Conservation (phyloP, 441 rosid genomes). For the Biscutella laevigata region DNA sequence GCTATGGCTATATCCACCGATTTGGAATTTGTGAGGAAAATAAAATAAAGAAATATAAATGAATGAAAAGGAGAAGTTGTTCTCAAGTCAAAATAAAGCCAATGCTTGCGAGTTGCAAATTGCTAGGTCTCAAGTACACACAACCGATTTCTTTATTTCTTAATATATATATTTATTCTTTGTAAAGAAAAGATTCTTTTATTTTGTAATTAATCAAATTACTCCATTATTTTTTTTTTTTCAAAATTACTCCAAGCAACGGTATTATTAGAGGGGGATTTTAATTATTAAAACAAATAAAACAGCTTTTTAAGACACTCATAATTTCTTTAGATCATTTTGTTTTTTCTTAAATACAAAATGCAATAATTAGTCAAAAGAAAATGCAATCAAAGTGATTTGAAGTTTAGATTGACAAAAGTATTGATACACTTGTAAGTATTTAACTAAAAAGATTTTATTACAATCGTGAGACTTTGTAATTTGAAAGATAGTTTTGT, state of each 20-base stretch:
- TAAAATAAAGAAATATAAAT: background rate
- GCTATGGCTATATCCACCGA: constrained; percentile 20
- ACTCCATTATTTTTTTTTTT: background rate
- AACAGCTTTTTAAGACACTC: constrained; percentile 1
- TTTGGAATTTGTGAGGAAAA: background rate
- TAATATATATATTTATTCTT: background rate
- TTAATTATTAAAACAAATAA: constrained; percentile 2
- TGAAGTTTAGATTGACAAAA: no score
- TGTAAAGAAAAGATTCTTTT: constrained; percentile 13
- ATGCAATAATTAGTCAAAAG: no score
- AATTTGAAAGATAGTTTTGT: no score
- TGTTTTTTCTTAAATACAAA: no score
- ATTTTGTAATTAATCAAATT: constrained; percentile 4
- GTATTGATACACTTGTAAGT: no score
- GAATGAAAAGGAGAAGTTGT: constrained; percentile 13
- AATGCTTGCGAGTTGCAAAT: constrained; percentile 19
- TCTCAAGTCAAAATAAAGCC: constrained; percentile 28
- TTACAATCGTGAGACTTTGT: no score
- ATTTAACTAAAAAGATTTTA: no score
- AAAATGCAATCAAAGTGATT: no score
- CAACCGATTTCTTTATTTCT: constrained; percentile 7
- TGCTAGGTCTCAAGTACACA: constrained; percentile 23
- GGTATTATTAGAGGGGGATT: constrained; percentile 12
- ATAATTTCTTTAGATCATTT: no score
- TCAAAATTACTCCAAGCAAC: constrained; percentile 12